Base-by-base conservation (phyloP, 106 monocot species). In the Chionographis japonica region DNA sequence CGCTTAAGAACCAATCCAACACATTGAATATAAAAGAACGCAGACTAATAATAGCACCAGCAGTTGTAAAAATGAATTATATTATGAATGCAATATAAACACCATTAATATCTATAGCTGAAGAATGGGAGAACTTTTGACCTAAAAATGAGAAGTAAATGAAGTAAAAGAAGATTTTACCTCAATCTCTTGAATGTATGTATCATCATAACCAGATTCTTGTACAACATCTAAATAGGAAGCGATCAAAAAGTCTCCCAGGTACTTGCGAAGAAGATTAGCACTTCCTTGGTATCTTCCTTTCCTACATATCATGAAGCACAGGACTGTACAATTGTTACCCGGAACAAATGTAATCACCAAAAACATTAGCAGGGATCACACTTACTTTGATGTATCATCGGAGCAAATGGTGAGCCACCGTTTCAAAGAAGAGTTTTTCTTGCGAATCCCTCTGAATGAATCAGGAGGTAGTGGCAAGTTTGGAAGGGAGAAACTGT, bases 121-220 rank as follows among this genome's bases (percentile, higher is more conserved):
- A 60, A 14, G 9, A 16, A 4, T 42, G 17, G n/a, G n/a, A n/a
- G n/a, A n/a, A 38, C 13, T 8, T 4, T 55, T 15, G 8, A 41
- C 37, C 43, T 27, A 62, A 60, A 5, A 27, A 36, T 15, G 39
- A 7, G 12, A 60, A 54, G 3, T 20, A 40, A 15, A 18, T 7
- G 19, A 36, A 41, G 14, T 19, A 35, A 68, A 27, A 62, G 67
- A 65, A 49, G 43, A 12, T 3, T 20, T 74, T 72, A 93, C 98
- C 98, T 98, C 98, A 66, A 98, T 85, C 81, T 93, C 93, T 58
- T 79, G 77, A 72, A 97, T 71, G n/a, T 97, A 87, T 38, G 84
- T 63, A 72, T 75, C 80, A 68, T 93, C 98, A 83, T 87, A 93
- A 75, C 92, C 83, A 46, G 87, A 93, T 49, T 98, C 87, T 52